Percentiles rank a stretch among this genome's conserved stretches.
Conservation (phyloP, 1,284 basidiomycete species). For the Rhodotorula sp. region DNA sequence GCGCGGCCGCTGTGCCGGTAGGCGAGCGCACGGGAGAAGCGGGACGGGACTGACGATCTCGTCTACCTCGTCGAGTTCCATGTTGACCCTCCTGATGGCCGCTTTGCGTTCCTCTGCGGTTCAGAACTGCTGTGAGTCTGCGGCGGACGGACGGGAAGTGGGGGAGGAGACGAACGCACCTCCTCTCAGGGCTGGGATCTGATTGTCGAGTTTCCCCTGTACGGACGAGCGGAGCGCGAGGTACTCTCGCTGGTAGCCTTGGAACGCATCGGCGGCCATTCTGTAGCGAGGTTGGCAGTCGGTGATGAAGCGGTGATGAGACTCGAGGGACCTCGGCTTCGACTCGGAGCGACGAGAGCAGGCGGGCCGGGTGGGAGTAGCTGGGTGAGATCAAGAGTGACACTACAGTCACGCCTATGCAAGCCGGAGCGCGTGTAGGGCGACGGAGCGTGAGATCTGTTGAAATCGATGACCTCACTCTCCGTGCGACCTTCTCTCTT, state of each 20-base stretch:
- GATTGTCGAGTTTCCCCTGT: constrained; percentile 18
- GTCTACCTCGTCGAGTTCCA: constrained; percentile 40
- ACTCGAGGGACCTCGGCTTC: neutral
- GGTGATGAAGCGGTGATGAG: neutral
- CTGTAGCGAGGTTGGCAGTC: too few species aligned
- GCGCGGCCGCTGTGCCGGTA: too few species aligned
- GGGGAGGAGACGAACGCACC: constrained; percentile 19
- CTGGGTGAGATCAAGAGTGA: too few species aligned
- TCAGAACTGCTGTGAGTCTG: neutral
- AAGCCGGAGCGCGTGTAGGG: too few species aligned
- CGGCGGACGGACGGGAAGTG: neutral
- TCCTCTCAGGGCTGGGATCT: constrained; percentile 19
- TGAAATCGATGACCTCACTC: neutral
- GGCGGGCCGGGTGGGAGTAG: neutral
- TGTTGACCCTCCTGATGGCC: constrained; percentile 19
- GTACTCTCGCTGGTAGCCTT: constrained; percentile 22
- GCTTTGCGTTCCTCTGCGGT: constrained; percentile 36
- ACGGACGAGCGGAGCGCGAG: constrained; percentile 11
- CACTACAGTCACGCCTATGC: too few species aligned
- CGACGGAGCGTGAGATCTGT: too few species aligned
- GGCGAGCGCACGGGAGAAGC: too few species aligned
- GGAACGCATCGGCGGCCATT: constrained; percentile 14
- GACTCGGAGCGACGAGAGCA: neutral
- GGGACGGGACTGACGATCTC: constrained; percentile 34
- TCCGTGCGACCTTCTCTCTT: too few species aligned